Percentiles rank a stretch among this genome's conserved stretches.
Evolutionary conservation across 1,284 basidiomycete species (phyloP).

Genomic region (Ustilago shanxiensis): DNA sequence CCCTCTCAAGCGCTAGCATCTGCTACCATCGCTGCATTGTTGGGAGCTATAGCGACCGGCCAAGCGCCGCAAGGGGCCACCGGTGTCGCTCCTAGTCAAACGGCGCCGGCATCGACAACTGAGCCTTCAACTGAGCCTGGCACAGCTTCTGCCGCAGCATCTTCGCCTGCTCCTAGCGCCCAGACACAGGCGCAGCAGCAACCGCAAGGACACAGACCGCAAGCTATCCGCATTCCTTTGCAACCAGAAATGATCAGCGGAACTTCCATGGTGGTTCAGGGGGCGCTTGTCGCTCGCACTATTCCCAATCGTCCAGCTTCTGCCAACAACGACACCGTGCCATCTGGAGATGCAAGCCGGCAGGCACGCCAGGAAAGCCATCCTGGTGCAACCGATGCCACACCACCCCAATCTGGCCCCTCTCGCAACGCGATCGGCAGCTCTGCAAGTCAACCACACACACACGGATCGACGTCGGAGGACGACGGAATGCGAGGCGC

Average conservation of each 20-base stretch:
- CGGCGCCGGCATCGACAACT: neutral
- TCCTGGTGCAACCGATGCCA: neutral
- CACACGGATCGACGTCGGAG: conserved; percentile 11
- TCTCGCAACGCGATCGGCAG: neutral
- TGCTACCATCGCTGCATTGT: conserved; percentile 35
- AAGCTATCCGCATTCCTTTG: conserved; percentile 30
- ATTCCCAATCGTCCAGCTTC: conserved; percentile 29
- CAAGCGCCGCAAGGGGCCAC: neutral
- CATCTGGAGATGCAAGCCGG: conserved; percentile 7
- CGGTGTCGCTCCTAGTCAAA: neutral
- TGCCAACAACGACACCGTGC: neutral
- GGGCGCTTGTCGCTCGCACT: conserved; percentile 60
- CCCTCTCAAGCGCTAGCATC: conserved; percentile 12
- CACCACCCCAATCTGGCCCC: neutral
- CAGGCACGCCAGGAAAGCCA: neutral
- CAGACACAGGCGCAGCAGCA: conserved; percentile 10
- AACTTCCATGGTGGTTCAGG: conserved; percentile 68
- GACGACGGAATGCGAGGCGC: conserved; percentile 48
- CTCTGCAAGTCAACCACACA: neutral
- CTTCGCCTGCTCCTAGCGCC: conserved; percentile 2
- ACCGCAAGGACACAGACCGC: conserved; percentile 13
- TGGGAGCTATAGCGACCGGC: conserved; percentile 20
- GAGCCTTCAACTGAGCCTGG: neutral
- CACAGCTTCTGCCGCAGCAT: neutral
- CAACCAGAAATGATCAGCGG: conserved; percentile 54